Conservation (phyloP, 2,329 filamentous ascomycete genomes). For the Cordyceps javanica region DNA sequence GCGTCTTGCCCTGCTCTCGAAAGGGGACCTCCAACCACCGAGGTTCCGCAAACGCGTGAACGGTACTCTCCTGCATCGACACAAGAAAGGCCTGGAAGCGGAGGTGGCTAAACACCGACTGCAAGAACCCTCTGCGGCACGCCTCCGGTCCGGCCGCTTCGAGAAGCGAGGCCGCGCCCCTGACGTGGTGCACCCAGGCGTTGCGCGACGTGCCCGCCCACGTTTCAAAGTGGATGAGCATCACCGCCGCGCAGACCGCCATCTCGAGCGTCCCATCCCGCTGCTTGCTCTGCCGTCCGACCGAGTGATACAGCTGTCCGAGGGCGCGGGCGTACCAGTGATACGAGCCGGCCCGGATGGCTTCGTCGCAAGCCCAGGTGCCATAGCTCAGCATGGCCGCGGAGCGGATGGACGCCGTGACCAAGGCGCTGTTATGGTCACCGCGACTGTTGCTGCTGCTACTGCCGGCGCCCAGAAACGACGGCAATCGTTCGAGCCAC, state of each 20-base stretch:
- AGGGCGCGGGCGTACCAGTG: conserved; percentile 4
- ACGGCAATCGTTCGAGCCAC: conserved; percentile 3
- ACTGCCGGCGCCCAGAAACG: not conserved
- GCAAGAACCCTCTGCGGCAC: not conserved
- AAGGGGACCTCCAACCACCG: not conserved
- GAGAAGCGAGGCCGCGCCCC: conserved; percentile 4
- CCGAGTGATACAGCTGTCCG: not conserved
- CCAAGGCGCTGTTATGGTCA: too few species aligned
- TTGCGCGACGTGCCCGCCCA: not conserved
- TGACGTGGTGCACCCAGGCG: conserved; percentile 6
- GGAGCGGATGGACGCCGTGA: conserved; percentile 4
- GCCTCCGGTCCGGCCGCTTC: not conserved
- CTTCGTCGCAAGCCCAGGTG: conserved; percentile 2
- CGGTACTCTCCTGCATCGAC: conserved; percentile 1
- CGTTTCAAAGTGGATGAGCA: conserved; percentile 10
- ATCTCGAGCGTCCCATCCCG: not conserved
- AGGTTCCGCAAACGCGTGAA: not conserved
- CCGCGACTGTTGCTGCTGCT: too few species aligned
- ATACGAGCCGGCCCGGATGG: not conserved
- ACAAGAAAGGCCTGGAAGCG: conserved; percentile 3
- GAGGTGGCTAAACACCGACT: not conserved
- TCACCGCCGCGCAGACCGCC: conserved; percentile 4
- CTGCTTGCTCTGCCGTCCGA: not conserved
- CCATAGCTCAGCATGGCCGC: conserved; percentile 9
- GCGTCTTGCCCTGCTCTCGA: not conserved